Conservation (phyloP, 2,329 filamentous ascomycete species). For the Stemphylium beticola region DNA sequence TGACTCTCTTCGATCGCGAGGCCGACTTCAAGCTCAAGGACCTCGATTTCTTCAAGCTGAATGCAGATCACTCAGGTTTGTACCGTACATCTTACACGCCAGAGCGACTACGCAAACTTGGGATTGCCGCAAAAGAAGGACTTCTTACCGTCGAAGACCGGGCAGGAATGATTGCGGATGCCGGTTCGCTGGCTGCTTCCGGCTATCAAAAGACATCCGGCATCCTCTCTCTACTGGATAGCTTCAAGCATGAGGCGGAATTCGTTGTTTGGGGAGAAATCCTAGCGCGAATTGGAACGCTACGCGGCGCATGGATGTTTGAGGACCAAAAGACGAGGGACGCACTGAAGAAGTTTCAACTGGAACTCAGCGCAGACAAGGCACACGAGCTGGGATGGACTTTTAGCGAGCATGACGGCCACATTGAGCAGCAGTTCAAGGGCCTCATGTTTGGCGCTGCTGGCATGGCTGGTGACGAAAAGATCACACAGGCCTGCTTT, state of each 20-base stretch:
- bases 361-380: constrained; percentile 76
- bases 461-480: constrained; percentile 79
- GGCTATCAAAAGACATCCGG: constrained; percentile 95
- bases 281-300: constrained; percentile 74
- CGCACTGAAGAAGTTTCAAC: constrained; percentile 82
- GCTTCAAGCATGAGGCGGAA: constrained; percentile 80
- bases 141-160: constrained; percentile 87
- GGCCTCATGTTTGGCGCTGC: constrained; percentile 85
- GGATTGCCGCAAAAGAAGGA: constrained; percentile 80
- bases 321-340: constrained; percentile 76
- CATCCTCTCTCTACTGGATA: constrained; percentile 81
- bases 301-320: constrained; percentile 87
- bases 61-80: constrained; percentile 90
- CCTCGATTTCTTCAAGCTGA: constrained; percentile 93
- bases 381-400: constrained; percentile 88
- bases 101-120: constrained; percentile 84
- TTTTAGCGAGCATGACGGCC: constrained; percentile 83
- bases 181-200: constrained; percentile 84
- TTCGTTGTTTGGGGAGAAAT: constrained; percentile 98
- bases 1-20: constrained; percentile 76
- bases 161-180: constrained; percentile 90
- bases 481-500: constrained; percentile 78
- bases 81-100: constrained; percentile 90
- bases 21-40: constrained; percentile 77
- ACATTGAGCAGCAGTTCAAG: constrained; percentile 95